Evolutionary conservation across 2,329 filamentous ascomycete species (phyloP), one percentile per base, ranked within the genome.

Genomic region (Leptographium wingfieldii): DNA sequence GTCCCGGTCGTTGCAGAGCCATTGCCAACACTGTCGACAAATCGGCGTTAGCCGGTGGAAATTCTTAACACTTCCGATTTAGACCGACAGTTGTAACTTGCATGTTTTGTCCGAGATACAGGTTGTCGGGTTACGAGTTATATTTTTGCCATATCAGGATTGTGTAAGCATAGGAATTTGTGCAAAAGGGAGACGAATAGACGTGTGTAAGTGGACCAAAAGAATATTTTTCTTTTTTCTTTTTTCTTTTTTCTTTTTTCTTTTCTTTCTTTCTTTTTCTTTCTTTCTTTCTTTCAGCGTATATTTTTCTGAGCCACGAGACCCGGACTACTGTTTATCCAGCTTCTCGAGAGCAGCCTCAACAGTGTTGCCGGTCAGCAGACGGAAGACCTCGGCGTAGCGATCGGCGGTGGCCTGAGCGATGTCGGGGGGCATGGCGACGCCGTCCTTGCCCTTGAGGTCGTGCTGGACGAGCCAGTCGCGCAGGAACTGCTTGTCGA

Each of bases 401-500:
- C 88, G 88, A 60, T 77, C 80, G 43, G 78, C 78, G 3, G 90
- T 95, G 68, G 83, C 81, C 65, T 75, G 69, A 22, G 85, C 82
- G 60, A 95, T 79, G 57, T 92, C 85, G 4, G 84, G 79, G 0
- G 88, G 85, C 77, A 96, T 86, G 58, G 73, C 74, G 19, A 94
- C 86, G 1, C 82, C 86, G 31, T 85, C 77, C 73, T 88, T 87
- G 1, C 86, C 87, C 75, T 91, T 90, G 60, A 95, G 72, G 0
- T 87, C 88, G 61, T 87, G 77, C 55, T 71, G 73, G 2, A 84
- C 86, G 67, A 96, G 72, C 88, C 90, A 96, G 73, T 96, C 86
- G 43, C 92, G 78, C 65, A 96, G 72, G 68, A 80, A 86, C 74
- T 92, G 87, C 79, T 96, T 96, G 71, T 96, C 92, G 66, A 92